Percentiles rank a stretch among this genome's conserved stretches.
phyloP scores from a whole-genome alignment of 2,329 filamentous ascomycete genomes.

The Pseudogymnoascus sp. region DNA sequence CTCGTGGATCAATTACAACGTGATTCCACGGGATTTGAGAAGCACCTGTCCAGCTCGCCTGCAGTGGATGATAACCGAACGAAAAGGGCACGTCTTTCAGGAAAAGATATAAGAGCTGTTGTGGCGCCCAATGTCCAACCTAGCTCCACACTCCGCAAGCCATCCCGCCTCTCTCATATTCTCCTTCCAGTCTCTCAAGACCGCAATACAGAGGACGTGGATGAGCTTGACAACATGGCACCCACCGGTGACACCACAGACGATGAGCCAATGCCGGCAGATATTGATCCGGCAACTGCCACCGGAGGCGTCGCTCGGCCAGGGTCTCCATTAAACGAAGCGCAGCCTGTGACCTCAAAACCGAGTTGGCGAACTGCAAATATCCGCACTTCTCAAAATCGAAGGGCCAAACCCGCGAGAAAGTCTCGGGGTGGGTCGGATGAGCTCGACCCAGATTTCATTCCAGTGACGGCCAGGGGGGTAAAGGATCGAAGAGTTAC shows the following conservation, averaged over 20 bases:
- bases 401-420: not conserved
- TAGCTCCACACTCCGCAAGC: not conserved
- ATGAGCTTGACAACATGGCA: not conserved
- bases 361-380: not conserved
- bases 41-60: not conserved
- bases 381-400: not conserved
- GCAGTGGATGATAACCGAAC: not conserved
- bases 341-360: not conserved
- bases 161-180: slow-evolving; percentile 1
- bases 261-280: not conserved
- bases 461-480: slow-evolving; percentile 7
- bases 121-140: not conserved
- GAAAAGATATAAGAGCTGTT: not conserved
- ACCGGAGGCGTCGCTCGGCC: not conserved
- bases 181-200: not conserved
- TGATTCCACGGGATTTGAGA: not conserved
- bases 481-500: not conserved
- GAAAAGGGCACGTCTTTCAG: not conserved
- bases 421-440: not conserved
- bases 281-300: no score
- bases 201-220: not conserved
- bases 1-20: not conserved
- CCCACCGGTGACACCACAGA: not conserved
- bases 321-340: not conserved
- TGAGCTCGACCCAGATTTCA: not conserved